A percentile compares a stretch with the other conserved stretches of the same genome.
These are phyloP conservation scores for Fonsecaea nubica DNA, from an alignment of 2,329 filamentous ascomycete species.

Conservation along the genomic window DNA sequence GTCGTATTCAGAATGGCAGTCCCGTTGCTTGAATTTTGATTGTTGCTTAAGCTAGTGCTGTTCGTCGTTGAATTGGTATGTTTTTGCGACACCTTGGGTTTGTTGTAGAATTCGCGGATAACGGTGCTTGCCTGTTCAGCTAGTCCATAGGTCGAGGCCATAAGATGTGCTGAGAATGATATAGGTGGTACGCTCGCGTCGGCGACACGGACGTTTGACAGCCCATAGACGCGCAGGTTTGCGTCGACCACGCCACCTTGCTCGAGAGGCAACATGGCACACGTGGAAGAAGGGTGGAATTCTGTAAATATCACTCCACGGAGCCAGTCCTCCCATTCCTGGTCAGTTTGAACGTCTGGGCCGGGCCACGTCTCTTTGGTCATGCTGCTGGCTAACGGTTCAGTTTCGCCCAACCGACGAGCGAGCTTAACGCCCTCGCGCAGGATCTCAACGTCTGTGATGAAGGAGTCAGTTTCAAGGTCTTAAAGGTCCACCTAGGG, in stretches of 20 bases:
- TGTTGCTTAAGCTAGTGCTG: conserved; percentile 7
- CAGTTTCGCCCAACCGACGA: conserved; percentile 43
- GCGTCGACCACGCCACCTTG: conserved; percentile 54
- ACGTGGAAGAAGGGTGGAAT: conserved; percentile 44
- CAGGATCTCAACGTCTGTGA: conserved; percentile 49
- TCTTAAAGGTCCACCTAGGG: background rate
- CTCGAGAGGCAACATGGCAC: conserved; percentile 54
- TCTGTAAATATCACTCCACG: conserved; percentile 35
- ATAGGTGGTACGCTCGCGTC: conserved; percentile 48
- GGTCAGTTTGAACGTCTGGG: conserved; percentile 34
- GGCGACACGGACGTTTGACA: conserved; percentile 44
- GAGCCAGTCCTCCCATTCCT: conserved; percentile 43
- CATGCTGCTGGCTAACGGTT: conserved; percentile 44
- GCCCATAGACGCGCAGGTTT: conserved; percentile 53
- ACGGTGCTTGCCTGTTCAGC: conserved; percentile 44
- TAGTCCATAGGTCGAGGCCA: conserved; percentile 46
- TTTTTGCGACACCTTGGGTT: background rate
- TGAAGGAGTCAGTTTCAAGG: background rate
- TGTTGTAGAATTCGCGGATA: conserved; percentile 41
- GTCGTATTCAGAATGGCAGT: conserved; percentile 16
- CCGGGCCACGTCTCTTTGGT: conserved; percentile 43
- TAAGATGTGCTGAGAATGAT: conserved; percentile 45
- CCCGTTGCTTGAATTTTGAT: background rate
- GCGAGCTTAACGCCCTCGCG: conserved; percentile 47
- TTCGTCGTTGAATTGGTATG: conserved; percentile 9